These are phyloP conservation scores for Colletotrichum eleusines DNA, from an alignment of 2,329 filamentous ascomycete genomes.

Conservation along the genomic window DNA sequence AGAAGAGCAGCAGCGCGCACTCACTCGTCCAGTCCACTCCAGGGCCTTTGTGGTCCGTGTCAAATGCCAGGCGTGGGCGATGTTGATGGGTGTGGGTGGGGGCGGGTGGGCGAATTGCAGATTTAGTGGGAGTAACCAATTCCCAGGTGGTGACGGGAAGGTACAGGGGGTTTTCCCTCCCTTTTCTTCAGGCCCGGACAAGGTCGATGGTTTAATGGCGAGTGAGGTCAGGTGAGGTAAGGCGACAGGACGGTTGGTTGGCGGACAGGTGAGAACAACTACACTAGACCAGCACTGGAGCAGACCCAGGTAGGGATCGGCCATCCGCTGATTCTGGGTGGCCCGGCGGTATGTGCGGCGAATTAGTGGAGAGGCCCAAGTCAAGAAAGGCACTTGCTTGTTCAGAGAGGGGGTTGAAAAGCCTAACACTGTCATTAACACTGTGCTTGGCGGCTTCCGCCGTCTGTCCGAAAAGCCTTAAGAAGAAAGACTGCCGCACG, in stretches of 20 bases:
- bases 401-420: background rate
- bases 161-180: constrained; percentile 2
- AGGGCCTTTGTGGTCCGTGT: background rate
- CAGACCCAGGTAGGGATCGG: constrained; percentile 32
- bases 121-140: constrained; percentile 9
- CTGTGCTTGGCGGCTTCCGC: constrained; percentile 7
- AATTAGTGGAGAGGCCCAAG: constrained; percentile 64
- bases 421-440: background rate
- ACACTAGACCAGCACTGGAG: constrained; percentile 10
- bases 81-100: constrained; percentile 22
- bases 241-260: constrained; percentile 5
- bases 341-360: constrained; percentile 68
- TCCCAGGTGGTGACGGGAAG: constrained; percentile 6
- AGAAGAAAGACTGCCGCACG: background rate
- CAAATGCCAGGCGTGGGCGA: constrained; percentile 43
- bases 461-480: background rate
- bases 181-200: background rate
- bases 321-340: constrained; percentile 48
- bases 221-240: constrained; percentile 11
- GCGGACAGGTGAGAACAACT: background rate
- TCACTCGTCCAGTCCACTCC: background rate
- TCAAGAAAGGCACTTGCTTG: constrained; percentile 32
- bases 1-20: constrained; percentile 9
- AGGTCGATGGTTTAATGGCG: background rate
- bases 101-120: background rate